Evolutionary conservation across 1,139 yeast genomes (phyloP), one percentile per base, ranked within the genome.

Genomic region (Debaryomyces robertsiae): DNA sequence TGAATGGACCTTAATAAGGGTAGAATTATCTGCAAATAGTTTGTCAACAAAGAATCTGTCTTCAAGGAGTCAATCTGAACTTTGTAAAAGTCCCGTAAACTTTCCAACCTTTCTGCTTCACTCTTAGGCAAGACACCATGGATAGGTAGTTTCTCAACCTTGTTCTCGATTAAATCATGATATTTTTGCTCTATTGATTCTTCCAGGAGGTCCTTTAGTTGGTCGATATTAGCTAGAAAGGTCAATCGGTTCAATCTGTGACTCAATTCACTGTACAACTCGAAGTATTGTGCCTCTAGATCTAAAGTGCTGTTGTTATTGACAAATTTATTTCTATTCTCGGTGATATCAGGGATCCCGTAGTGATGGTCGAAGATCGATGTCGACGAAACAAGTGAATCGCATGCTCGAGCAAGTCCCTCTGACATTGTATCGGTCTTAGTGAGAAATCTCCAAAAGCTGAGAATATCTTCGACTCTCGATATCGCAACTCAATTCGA

Each of bases 1-100:
- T 68, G 69, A 3, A 66, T 58, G 1, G 72, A 53, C 38, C 67
- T 52, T 28, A 68, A 53, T 15, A 65, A 58, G 2, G 74, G 73
- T 3, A 58, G 46, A 2, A 63, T 53, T 32, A 52, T 48, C 31
- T 62, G 60, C 23, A 68, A 46, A 38, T 57, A 60, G 9, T 50
- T 51, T 32, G 54, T 57, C 33, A 66, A 47, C 28, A 69, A 46
- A 3, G 50, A 38, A 7, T 55, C 51, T 3, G 65, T 57, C 43
- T 66, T 67, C 38, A 65, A 47, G 15, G 39, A 46, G 3, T 50
- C 43, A 41, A 52, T 57, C 27, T 62, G 68, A 6, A 45, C 31
- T 16, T 39, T 35, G 19, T 63, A 47, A 42, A 56, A 60, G 17
- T 30, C 35, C 40, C 52, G 58, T 32, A 63, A 51, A 36, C 32